Evolutionary conservation across 306 rosid species (phyloP).

Genomic region (Vigna hirtella): DNA sequence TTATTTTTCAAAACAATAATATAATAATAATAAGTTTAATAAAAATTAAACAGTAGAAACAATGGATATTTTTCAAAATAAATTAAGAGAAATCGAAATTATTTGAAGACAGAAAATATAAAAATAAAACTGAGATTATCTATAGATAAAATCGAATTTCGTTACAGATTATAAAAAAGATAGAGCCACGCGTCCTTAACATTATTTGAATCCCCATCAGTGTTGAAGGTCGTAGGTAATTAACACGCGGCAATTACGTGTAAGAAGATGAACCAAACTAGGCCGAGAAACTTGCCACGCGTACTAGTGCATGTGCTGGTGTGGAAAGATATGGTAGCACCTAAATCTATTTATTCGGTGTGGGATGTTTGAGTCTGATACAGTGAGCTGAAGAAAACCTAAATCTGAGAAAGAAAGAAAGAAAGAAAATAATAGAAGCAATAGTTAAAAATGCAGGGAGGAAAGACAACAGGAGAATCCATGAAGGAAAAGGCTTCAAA

Average conservation of each 20-base stretch:
- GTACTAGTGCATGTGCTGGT: neutral
- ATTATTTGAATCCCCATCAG: neutral
- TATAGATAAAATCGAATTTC: too few relatives aligned
- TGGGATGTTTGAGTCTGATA: neutral
- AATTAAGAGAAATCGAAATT: too few relatives aligned
- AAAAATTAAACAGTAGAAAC: too few relatives aligned
- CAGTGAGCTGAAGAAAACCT: neutral
- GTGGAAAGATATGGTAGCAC: neutral
- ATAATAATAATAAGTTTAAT: too few relatives aligned
- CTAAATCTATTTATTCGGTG: slow-evolving; percentile 9
- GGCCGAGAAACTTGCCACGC: slow-evolving; percentile 34
- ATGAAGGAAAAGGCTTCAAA: slow-evolving; percentile 72
- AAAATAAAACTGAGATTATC: too few relatives aligned
- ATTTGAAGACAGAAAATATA: too few relatives aligned
- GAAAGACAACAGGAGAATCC: slow-evolving; percentile 59
- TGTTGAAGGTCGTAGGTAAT: neutral
- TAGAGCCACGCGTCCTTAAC: too few relatives aligned
- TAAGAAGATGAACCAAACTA: neutral
- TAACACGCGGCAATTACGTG: slow-evolving; percentile 46
- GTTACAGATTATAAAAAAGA: too few relatives aligned
- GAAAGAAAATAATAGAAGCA: neutral
- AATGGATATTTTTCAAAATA: too few relatives aligned
- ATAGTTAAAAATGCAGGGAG: slow-evolving; percentile 59
- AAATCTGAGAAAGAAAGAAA: neutral
- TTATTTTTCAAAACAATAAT: too few relatives aligned